Percentiles rank a stretch among this genome's conserved stretches.
These are phyloP conservation scores for Penicillium rolfsii DNA, from an alignment of 2,329 filamentous ascomycete species.

Conservation along the genomic window DNA sequence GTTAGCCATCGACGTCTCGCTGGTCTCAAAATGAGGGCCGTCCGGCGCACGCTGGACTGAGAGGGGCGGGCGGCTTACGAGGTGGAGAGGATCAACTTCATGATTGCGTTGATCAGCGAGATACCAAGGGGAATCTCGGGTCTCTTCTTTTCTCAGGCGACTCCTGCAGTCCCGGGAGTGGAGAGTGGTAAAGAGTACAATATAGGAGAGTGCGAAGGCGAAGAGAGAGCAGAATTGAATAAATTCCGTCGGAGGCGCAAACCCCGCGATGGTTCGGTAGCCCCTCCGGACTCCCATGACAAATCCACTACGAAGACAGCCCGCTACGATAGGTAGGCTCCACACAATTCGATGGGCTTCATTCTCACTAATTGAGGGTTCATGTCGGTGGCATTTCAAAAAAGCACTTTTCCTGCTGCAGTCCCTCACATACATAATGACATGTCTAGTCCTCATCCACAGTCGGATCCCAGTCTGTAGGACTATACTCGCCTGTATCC, in stretches of 20 bases:
- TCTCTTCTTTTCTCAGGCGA: background rate
- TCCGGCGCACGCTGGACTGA: background rate
- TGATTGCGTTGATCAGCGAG: slow-evolving; percentile 60
- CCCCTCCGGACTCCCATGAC: slow-evolving; percentile 21
- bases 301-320: slow-evolving; percentile 19
- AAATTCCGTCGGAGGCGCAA: slow-evolving; percentile 10
- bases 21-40: background rate
- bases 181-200: too few relatives aligned
- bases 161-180: too few relatives aligned
- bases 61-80: slow-evolving; percentile 62
- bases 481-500: slow-evolving; percentile 60
- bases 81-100: slow-evolving; percentile 83
- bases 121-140: background rate
- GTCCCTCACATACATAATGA: background rate
- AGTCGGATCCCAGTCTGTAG: slow-evolving; percentile 62
- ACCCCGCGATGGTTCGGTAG: slow-evolving; percentile 29
- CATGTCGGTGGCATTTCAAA: background rate
- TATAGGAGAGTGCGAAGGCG: background rate
- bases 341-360: slow-evolving; percentile 5
- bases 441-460: slow-evolving; percentile 35
- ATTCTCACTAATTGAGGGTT: background rate
- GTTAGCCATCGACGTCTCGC: background rate
- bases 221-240: background rate
- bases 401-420: slow-evolving; percentile 3
- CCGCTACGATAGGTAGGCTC: background rate